Conservation (phyloP, 2,329 filamentous ascomycete species). For the Periconia digitata region DNA sequence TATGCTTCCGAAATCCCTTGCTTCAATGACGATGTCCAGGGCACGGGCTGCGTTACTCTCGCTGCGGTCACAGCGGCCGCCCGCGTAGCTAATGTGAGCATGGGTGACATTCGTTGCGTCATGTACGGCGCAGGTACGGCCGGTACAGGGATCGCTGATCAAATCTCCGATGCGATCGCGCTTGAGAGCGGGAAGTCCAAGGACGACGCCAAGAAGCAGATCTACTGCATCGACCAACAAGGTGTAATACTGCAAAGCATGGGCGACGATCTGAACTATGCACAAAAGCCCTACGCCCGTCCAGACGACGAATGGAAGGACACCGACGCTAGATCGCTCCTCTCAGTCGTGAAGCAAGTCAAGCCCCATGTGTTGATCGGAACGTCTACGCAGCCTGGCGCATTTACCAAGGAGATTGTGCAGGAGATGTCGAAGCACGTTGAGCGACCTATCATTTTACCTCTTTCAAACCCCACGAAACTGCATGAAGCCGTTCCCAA, state of each 20-base stretch:
- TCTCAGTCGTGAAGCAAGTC: conserved; percentile 68
- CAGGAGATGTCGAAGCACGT: conserved; percentile 74
- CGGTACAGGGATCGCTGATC: conserved; percentile 82
- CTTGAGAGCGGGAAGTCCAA: conserved; percentile 66
- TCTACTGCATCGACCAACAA: conserved; percentile 76
- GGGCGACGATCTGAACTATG: conserved; percentile 62
- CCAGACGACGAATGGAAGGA: conserved; percentile 64
- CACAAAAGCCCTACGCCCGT: conserved; percentile 69
- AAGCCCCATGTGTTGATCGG: conserved; percentile 82
- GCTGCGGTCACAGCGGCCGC: conserved; percentile 78
- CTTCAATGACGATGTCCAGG: conserved; percentile 91
- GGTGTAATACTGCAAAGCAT: conserved; percentile 70
- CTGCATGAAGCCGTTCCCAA: conserved; percentile 79
- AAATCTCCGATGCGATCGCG: conserved; percentile 77
- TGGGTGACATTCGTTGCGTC: conserved; percentile 70
- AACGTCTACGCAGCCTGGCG: conserved; percentile 74
- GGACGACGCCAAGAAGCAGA: conserved; percentile 74
- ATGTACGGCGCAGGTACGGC: conserved; percentile 82
- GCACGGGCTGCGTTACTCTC: conserved; percentile 83
- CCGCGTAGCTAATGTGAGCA: conserved; percentile 65
- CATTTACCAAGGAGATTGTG: conserved; percentile 75
- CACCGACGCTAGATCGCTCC: conserved; percentile 59
- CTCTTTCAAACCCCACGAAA: conserved; percentile 80
- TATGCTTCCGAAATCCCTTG: conserved; percentile 75
- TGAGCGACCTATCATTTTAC: conserved; percentile 78